Evolutionary conservation across 1,284 basidiomycete species (phyloP), one percentile per base, ranked within the genome.

Genomic region (Trametes versicolor): DNA sequence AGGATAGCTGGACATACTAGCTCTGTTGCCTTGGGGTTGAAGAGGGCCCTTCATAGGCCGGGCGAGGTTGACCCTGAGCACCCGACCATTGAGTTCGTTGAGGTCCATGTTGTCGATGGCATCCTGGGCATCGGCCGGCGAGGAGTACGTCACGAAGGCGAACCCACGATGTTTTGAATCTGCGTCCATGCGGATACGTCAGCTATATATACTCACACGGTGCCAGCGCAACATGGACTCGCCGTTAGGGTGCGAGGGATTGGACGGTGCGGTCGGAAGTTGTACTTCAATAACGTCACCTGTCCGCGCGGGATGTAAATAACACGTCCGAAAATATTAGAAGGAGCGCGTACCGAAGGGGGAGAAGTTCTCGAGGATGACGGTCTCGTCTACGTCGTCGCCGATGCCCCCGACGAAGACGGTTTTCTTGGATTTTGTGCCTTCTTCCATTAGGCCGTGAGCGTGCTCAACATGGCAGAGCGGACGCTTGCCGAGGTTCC

Each of bases 51-150:
- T 93, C 81, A 88, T 85, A 4, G 91, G 91, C 43, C 89, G 83
- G 21, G 93, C 93, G 37, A 93, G 77, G 72, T 91, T 94, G 51
- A 93, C 92, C 75, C 91, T 92, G 65, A 94, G 77, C 27, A 94
- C 90, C 61, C 85, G 86, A 36, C 90, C 92, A 25, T 82, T 81
- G 37, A 94, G 78, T 74, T 94, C 93, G 71, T 94, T 94, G 74
- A 93, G 80, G 75, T 94, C 93, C 92, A 94, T 94, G 77, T 94
- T 94, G 81, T 94, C 93, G 67, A 94, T 94, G 51, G 92, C 92
- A 76, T 94, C 93, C 74, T 92, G 92, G 12, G 93, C 93, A 76
- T 94, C 92, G 29, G 83, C 84, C n/a, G 90, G 72, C 2, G 92
- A 91, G 8, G 85, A 79, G 73, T 85, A 94, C 12, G 93, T 94